Conservation (phyloP, 805 yeast species). For the Lachancea thermotolerans region DNA sequence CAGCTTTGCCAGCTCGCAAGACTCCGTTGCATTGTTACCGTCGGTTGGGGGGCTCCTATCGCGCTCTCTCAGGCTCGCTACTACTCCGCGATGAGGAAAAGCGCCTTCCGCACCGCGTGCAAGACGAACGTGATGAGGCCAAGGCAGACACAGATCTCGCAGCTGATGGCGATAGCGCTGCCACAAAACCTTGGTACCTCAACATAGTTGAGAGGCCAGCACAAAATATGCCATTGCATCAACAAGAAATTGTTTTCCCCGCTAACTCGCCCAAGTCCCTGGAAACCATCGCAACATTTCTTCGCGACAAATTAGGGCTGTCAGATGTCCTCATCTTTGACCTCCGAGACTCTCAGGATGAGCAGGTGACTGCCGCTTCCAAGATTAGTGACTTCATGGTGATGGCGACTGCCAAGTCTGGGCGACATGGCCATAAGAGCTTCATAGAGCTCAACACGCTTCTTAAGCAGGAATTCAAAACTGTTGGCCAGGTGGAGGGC, state of each 20-base stretch:
- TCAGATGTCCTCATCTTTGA: slow-evolving; percentile 59
- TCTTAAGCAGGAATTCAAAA: slow-evolving; percentile 46
- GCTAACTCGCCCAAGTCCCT: slow-evolving; percentile 48
- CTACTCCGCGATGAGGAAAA: too few relatives aligned
- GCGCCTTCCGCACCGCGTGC: too few relatives aligned
- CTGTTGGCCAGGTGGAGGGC: slow-evolving; percentile 62
- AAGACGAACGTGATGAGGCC: too few relatives aligned
- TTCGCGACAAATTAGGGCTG: slow-evolving; percentile 60
- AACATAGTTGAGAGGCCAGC: slow-evolving; percentile 34
- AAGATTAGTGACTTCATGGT: slow-evolving; percentile 43
- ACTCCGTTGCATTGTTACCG: too few relatives aligned
- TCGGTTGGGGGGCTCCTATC: too few relatives aligned
- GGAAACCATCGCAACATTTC: slow-evolving; percentile 25
- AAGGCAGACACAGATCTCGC: too few relatives aligned
- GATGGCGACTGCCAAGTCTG: slow-evolving; percentile 68
- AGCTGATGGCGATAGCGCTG: neutral
- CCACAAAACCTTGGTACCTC: slow-evolving; percentile 52
- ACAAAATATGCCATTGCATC: slow-evolving; percentile 29
- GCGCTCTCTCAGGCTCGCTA: too few relatives aligned
- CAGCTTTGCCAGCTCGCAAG: too few relatives aligned
- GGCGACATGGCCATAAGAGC: slow-evolving; percentile 68
- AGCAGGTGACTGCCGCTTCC: slow-evolving; percentile 33
- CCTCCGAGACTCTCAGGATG: slow-evolving; percentile 38
- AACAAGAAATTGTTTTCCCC: slow-evolving; percentile 55
- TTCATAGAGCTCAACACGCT: slow-evolving; percentile 49